Conservation (phyloP, 225 moss, liverwort and hornwort genomes). For the Takakia lepidozioides region DNA sequence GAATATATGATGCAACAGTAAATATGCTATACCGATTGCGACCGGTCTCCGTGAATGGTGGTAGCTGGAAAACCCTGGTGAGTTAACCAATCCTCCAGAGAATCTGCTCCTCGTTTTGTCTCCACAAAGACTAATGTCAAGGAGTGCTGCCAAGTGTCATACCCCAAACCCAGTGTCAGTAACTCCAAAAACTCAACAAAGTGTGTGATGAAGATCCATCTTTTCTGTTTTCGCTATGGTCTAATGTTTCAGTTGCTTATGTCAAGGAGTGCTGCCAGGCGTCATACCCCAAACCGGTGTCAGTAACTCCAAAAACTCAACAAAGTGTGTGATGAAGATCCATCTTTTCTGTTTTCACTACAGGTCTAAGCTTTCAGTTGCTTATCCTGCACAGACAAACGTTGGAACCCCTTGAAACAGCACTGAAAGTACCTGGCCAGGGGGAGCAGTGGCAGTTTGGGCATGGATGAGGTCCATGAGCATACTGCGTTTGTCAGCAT, state of each 20-base stretch:
- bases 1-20: too few relatives aligned
- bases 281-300: too few relatives aligned
- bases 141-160: conserved; percentile 56
- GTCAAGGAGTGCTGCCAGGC: conserved; percentile 72
- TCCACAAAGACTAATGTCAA: conserved; percentile 95
- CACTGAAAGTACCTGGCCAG: conserved; percentile 45
- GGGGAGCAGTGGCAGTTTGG: conserved; percentile 37
- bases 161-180: too few relatives aligned
- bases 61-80: conserved; percentile 91
- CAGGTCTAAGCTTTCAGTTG: too few relatives aligned
- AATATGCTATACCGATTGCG: conserved; percentile 58
- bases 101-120: conserved; percentile 94
- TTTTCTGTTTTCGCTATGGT: too few relatives aligned
- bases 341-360: too few relatives aligned
- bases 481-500: conserved; percentile 93
- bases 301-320: too few relatives aligned
- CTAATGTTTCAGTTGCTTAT: too few relatives aligned
- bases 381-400: conserved; percentile 19
- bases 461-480: conserved; percentile 98
- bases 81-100: conserved; percentile 93
- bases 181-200: too few relatives aligned
- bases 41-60: conserved; percentile 94
- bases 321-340: too few relatives aligned
- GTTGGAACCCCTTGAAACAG: too few relatives aligned
- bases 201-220: too few relatives aligned